Evolutionary conservation across 176 grass and related monocot genomes (phyloP).

Genomic region (Tillandsia leiboldiana): DNA sequence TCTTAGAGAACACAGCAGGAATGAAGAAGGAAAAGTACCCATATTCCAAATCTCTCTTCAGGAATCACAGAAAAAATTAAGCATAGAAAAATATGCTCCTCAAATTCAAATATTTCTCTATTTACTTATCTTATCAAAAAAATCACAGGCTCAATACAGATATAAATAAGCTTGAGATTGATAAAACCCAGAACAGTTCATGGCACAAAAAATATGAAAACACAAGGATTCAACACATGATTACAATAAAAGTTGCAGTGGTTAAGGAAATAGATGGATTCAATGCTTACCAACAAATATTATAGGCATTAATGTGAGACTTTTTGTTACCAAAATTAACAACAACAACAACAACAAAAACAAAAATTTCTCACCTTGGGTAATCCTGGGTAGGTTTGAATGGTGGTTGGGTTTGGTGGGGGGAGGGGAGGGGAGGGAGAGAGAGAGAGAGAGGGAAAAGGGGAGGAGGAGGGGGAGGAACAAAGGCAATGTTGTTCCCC

Average conservation of each 20-base stretch:
- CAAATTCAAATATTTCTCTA: too few relatives aligned
- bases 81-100: too few relatives aligned
- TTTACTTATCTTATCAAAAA: too few relatives aligned
- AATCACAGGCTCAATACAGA: too few relatives aligned
- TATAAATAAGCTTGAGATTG: too few relatives aligned
- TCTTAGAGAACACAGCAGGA: not conserved
- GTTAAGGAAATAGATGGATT: not conserved
- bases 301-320: not conserved
- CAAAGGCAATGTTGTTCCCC: too few relatives aligned
- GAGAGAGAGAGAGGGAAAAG: too few relatives aligned
- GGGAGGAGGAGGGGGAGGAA: too few relatives aligned
- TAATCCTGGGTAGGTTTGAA: not conserved
- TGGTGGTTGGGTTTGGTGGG: not conserved
- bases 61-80: too few relatives aligned
- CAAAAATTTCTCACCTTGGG: not conserved
- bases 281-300: not conserved
- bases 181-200: too few relatives aligned
- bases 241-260: not conserved
- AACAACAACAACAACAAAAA: not conserved
- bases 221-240: not conserved
- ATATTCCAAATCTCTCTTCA: not conserved
- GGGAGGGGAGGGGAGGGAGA: not conserved
- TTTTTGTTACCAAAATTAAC: not conserved
- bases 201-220: too few relatives aligned
- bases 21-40: not conserved